Evolutionary conservation across 176 grass and related monocot species (phyloP).

Genomic region (Carex pumila): DNA sequence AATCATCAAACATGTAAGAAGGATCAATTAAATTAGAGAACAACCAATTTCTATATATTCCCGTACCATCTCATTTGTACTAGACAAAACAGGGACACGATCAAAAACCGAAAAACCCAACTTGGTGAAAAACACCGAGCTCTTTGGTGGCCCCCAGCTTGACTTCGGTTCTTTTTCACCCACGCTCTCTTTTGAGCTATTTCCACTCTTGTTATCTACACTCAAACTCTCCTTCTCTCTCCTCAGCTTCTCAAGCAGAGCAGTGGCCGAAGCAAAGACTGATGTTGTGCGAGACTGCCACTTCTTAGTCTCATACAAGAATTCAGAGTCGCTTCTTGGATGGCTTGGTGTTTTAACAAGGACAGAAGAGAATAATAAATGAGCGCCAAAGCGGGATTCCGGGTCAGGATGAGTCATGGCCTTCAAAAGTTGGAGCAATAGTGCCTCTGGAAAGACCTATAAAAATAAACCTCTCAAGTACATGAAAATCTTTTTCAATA

Average conservation of each 20-base stretch:
- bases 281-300: constrained; percentile 78
- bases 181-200: constrained; percentile 43
- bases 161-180: constrained; percentile 55
- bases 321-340: constrained; percentile 71
- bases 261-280: constrained; percentile 97
- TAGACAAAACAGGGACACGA: constrained; percentile 34
- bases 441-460: constrained; percentile 89
- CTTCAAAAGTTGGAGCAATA: constrained; percentile 81
- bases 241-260: constrained; percentile 88
- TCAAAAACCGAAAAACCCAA: constrained; percentile 74
- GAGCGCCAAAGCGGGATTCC: constrained; percentile 80
- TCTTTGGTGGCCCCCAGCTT: constrained; percentile 48
- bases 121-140: constrained; percentile 68
- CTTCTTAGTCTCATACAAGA: constrained; percentile 86
- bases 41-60: neutral
- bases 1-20: neutral
- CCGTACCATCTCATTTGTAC: constrained; percentile 42
- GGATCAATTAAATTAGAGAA: neutral
- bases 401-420: constrained; percentile 85
- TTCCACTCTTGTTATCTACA: constrained; percentile 53
- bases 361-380: constrained; percentile 78
- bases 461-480: constrained; percentile 12
- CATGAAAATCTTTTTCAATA: neutral
- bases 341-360: constrained; percentile 60
- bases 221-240: constrained; percentile 76